Percentiles rank a stretch among this genome's conserved stretches.
These are phyloP conservation scores for Mortierella sp. DNA, from an alignment of 371 early-diverging fungal species.

Conservation along the genomic window DNA sequence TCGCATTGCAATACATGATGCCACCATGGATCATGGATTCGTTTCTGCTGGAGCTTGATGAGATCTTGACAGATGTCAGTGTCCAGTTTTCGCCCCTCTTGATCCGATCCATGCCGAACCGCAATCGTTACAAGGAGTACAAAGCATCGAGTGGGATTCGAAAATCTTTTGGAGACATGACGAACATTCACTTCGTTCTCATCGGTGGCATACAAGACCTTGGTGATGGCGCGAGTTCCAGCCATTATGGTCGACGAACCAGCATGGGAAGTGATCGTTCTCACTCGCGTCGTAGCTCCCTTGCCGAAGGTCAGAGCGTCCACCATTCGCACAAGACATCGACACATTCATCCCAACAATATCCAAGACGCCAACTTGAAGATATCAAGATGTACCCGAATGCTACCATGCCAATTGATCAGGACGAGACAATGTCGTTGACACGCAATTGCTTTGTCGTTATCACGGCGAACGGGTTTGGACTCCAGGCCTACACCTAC, in stretches of 20 bases:
- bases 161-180: constrained; percentile 53
- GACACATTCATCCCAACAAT: constrained; percentile 47
- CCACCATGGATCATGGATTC: constrained; percentile 65
- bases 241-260: constrained; percentile 54
- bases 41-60: constrained; percentile 53
- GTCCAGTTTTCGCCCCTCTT: constrained; percentile 53
- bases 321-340: constrained; percentile 54
- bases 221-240: constrained; percentile 56
- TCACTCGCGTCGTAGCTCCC: constrained; percentile 57
- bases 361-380: constrained; percentile 50
- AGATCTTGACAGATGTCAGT: constrained; percentile 56
- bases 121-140: constrained; percentile 48
- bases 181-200: constrained; percentile 58
- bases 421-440: constrained; percentile 45
- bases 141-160: constrained; percentile 45
- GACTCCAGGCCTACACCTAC: constrained; percentile 70
- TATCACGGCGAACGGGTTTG: constrained; percentile 62
- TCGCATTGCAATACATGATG: constrained; percentile 54
- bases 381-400: constrained; percentile 55
- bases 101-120: constrained; percentile 44
- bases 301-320: constrained; percentile 54
- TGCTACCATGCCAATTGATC: constrained; percentile 27
- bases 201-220: constrained; percentile 68
- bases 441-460: constrained; percentile 68
- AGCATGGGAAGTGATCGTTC: constrained; percentile 59